phyloP scores from a whole-genome alignment of 2,329 filamentous ascomycete species.

The Cladophialophora bantiana region DNA sequence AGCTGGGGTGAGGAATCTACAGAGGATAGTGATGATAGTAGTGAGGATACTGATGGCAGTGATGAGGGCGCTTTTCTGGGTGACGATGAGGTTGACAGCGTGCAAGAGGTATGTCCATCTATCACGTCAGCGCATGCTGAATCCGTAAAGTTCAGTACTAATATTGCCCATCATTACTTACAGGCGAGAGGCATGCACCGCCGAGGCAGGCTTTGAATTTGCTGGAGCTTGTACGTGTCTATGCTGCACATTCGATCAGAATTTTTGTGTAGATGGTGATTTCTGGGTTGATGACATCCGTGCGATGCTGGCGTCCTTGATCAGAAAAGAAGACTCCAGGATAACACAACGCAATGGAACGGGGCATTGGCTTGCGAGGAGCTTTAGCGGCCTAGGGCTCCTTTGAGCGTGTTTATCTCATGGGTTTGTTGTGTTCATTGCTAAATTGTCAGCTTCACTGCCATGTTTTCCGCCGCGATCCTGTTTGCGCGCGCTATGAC shows the following conservation, averaged over 20 bases:
- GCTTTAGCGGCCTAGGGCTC: neutral
- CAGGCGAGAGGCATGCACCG: neutral
- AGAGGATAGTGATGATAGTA: slow-evolving; percentile 33
- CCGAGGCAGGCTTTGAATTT: neutral
- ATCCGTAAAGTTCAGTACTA: neutral
- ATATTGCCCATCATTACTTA: neutral
- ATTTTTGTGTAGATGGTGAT: neutral
- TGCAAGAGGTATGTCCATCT: neutral
- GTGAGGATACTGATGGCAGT: slow-evolving; percentile 18
- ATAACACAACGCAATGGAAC: neutral
- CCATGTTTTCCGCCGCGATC: neutral
- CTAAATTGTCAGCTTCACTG: neutral
- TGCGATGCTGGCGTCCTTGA: neutral
- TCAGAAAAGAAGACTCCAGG: neutral
- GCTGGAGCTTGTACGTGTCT: neutral
- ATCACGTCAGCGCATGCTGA: neutral
- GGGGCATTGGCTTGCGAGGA: neutral
- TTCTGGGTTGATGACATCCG: neutral
- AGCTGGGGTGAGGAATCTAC: slow-evolving; percentile 17
- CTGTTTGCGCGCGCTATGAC: neutral
- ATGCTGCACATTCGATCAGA: neutral
- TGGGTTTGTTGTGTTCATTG: neutral
- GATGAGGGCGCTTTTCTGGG: slow-evolving; percentile 16
- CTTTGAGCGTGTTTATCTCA: neutral
- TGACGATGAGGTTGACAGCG: slow-evolving; percentile 1